phyloP scores from a whole-genome alignment of 192 early-diverging fungal species.

The Funneliformis mosseae region DNA sequence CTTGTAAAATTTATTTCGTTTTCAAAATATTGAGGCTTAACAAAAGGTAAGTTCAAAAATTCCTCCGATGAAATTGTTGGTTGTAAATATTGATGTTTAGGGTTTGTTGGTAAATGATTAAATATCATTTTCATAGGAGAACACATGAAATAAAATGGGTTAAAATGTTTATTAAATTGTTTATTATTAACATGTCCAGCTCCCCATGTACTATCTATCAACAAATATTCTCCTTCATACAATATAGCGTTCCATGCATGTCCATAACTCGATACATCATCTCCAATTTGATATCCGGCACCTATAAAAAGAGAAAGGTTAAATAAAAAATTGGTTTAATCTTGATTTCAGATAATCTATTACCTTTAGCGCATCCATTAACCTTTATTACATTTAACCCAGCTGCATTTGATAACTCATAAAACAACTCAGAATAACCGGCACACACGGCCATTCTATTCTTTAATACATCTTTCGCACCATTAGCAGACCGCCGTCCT shows the following conservation, averaged over 20 bases:
- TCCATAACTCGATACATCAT: not conserved
- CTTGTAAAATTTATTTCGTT: not conserved
- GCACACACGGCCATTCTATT: constrained; percentile 55
- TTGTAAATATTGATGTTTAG: constrained; percentile 51
- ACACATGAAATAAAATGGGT: constrained; percentile 58
- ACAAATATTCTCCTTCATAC: constrained; percentile 52
- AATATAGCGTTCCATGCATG: constrained; percentile 64
- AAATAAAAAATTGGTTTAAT: not conserved
- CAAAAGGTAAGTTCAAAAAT: constrained; percentile 10
- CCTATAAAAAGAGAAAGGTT: not conserved
- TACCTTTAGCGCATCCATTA: constrained; percentile 55
- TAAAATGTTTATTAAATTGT: constrained; percentile 49
- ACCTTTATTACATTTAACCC: constrained; percentile 47
- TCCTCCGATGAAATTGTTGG: constrained; percentile 38
- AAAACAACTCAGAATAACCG: constrained; percentile 58
- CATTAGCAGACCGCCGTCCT: constrained; percentile 35
- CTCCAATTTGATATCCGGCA: constrained; percentile 21
- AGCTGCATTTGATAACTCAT: constrained; percentile 54
- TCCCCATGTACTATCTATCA: constrained; percentile 67
- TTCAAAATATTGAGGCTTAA: constrained; percentile 1
- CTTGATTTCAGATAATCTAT: not conserved
- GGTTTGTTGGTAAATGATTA: constrained; percentile 58
- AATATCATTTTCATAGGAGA: constrained; percentile 56
- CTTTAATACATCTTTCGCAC: constrained; percentile 45
- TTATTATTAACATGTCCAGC: constrained; percentile 44